phyloP scores from a whole-genome alignment of 2,329 filamentous ascomycete species.

The Graphilbum fragrans region DNA sequence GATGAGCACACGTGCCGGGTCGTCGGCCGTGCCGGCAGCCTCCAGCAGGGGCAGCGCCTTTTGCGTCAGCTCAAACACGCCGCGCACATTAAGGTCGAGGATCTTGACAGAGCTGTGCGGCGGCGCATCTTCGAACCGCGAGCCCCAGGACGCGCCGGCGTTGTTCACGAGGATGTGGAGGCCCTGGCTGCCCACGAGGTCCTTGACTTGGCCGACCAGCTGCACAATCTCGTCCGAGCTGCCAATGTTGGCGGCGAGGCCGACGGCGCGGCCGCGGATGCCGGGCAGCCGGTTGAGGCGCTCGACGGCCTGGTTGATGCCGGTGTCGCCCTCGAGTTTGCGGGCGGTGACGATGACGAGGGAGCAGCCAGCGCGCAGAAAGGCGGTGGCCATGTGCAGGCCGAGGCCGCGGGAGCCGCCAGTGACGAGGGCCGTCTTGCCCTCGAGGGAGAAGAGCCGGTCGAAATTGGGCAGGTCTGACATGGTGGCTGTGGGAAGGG shows the following conservation, averaged over 20 bases:
- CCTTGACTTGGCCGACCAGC: slow-evolving; percentile 41
- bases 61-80: slow-evolving; percentile 56
- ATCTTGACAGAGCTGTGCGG: slow-evolving; percentile 52
- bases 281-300: slow-evolving; percentile 52
- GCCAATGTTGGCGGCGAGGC: slow-evolving; percentile 54
- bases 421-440: too few species aligned
- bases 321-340: slow-evolving; percentile 53
- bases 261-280: slow-evolving; percentile 45
- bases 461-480: too few species aligned
- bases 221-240: slow-evolving; percentile 48
- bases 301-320: slow-evolving; percentile 49
- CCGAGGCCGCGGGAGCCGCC: slow-evolving; percentile 42
- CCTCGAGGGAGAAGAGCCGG: too few species aligned
- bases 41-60: slow-evolving; percentile 23
- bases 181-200: slow-evolving; percentile 42
- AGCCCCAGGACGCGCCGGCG: slow-evolving; percentile 58
- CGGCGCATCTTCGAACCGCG: slow-evolving; percentile 50
- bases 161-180: slow-evolving; percentile 61
- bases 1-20: slow-evolving; percentile 52
- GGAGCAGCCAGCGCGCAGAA: slow-evolving; percentile 57
- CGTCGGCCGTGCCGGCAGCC: slow-evolving; percentile 21
- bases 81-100: slow-evolving; percentile 59
- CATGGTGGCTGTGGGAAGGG: too few species aligned
- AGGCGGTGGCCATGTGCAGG: slow-evolving; percentile 51
- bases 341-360: slow-evolving; percentile 64